Evolutionary conservation across 208 protist genomes (phyloP), one percentile per base, ranked within the genome.

Genomic region (Herpetomonas samuelpessoai): DNA sequence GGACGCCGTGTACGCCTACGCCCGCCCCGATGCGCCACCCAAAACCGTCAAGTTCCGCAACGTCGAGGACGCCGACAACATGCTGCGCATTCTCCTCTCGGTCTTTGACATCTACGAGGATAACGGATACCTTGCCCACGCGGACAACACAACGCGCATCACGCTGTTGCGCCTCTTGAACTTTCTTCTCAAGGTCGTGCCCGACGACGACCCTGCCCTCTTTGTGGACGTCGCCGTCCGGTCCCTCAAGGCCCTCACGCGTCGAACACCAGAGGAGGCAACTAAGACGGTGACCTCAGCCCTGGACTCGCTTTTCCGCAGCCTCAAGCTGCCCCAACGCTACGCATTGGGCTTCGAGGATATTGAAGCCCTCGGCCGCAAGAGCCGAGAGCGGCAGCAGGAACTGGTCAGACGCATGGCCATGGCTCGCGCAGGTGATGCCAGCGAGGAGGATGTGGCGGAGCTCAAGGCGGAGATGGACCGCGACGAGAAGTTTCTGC

Each of bases 51-150:
- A 83, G 25, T 92, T 92, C 55, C 83, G 83, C 65, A 89, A 78
- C 55, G 54, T 79, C 48, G 84, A 91, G 53, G 84, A 93, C 53
- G 84, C 82, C 0, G 86, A 92, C 59, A 86, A 91, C 54, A 89
- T 96, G 74, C 70, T 93, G 30, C 86, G 86, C 44, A 71, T 93
- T 16, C 58, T 96, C 3, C 75, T 96, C 44, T 86, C 79, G 26
- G 72, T 72, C n/a, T 91, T 96, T 67, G 76, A 79, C 39, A 74
- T 96, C 41, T 96, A 96, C 59, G 81, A 93, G 22, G 90, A 96
- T 45, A 88, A 88, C 59, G 90, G 73, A 25, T 93, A 91, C 74
- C 73, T 96, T 6, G 73, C 85, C 9, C 85, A 93, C 69, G 70
- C 83, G 18, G 90, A 96, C 64, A 93, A 96, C 76, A 96, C 86